A percentile compares a stretch with the other conserved stretches of the same genome.
These are phyloP conservation scores for Clarireedia homoeocarpa DNA, from an alignment of 2,329 filamentous ascomycete species.

Conservation along the genomic window DNA sequence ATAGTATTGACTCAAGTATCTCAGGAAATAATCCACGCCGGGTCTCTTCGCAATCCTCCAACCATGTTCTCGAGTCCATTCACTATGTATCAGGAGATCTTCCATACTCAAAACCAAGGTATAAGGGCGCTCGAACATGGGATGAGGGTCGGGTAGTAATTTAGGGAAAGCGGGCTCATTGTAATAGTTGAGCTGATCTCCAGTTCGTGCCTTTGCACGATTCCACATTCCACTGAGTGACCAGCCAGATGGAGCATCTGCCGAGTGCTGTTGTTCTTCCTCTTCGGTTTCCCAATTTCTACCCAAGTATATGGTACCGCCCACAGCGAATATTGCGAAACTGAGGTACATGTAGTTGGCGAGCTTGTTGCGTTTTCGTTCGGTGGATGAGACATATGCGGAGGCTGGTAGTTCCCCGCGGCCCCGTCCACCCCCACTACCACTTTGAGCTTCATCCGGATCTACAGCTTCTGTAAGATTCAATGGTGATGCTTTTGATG, in stretches of 20 bases:
- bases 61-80: conserved; percentile 89
- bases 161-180: conserved; percentile 93
- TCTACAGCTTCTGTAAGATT: conserved; percentile 41
- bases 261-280: conserved; percentile 57
- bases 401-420: conserved; percentile 64
- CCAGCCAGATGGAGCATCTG: conserved; percentile 76
- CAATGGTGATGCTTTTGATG: conserved; percentile 27
- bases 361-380: conserved; percentile 69
- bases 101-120: conserved; percentile 89
- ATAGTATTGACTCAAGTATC: conserved; percentile 96
- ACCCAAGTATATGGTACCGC: conserved; percentile 59
- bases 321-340: conserved; percentile 49
- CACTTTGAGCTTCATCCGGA: conserved; percentile 36
- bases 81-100: conserved; percentile 87
- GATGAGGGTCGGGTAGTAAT: conserved; percentile 75
- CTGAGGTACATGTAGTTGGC: conserved; percentile 66
- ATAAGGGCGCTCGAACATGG: conserved; percentile 75
- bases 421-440: conserved; percentile 41
- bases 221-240: conserved; percentile 67
- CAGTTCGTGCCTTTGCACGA: conserved; percentile 67
- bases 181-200: conserved; percentile 80
- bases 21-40: conserved; percentile 93
- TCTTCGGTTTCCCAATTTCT: conserved; percentile 76
- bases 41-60: conserved; percentile 94
- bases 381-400: conserved; percentile 84